These are phyloP conservation scores for Ophiostoma sp. DNA, from an alignment of 2,329 filamentous ascomycete species.

Conservation along the genomic window DNA sequence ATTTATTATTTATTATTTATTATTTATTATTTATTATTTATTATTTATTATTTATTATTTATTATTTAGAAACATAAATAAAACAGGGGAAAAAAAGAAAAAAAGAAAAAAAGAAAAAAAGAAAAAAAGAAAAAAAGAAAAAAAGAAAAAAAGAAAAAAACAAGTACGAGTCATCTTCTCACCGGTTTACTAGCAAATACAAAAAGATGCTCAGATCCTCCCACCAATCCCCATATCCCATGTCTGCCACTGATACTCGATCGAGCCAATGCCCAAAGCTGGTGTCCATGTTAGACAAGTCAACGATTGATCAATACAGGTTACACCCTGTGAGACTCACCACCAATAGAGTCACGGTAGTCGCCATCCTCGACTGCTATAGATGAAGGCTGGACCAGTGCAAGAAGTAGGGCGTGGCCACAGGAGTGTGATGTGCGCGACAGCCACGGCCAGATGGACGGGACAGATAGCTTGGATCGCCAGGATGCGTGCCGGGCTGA, in stretches of 20 bases:
- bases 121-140: background rate
- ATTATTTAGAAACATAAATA: too few species aligned
- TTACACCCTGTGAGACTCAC: background rate
- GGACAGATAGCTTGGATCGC: slow-evolving; percentile 11
- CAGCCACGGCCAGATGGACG: slow-evolving; percentile 21
- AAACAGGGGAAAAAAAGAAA: background rate
- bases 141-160: background rate
- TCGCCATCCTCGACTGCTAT: background rate
- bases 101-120: background rate
- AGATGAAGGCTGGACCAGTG: background rate
- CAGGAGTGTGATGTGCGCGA: slow-evolving; percentile 12
- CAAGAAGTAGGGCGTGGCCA: slow-evolving; percentile 9
- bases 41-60: too few species aligned
- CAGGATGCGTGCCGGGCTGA: background rate
- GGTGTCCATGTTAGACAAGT: background rate
- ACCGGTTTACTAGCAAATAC: background rate
- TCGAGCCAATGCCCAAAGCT: slow-evolving; percentile 20
- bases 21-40: too few species aligned
- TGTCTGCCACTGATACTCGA: slow-evolving; percentile 22
- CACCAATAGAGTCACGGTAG: background rate
- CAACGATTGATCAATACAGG: background rate
- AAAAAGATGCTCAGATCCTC: background rate
- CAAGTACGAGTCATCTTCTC: background rate
- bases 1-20: too few species aligned
- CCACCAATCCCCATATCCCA: slow-evolving; percentile 8